phyloP scores from a whole-genome alignment of 768 basidiomycete species.

The Leccinellum luteum region DNA sequence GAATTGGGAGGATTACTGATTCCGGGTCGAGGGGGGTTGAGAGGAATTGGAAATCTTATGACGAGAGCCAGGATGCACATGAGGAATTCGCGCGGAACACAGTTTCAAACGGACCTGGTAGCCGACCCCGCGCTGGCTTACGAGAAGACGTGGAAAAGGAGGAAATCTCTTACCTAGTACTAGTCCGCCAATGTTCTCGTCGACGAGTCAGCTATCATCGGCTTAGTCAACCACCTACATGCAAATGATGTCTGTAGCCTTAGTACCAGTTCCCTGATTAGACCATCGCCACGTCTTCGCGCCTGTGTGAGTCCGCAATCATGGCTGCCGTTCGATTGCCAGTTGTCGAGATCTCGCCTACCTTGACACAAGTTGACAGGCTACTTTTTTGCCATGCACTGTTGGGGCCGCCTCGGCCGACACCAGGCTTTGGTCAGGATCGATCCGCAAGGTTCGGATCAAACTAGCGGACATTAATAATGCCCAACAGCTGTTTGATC shows the following conservation, averaged over 20 bases:
- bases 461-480: background rate
- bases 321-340: background rate
- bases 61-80: conserved; percentile 14
- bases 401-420: conserved; percentile 1
- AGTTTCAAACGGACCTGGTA: conserved; percentile 10
- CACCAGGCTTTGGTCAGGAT: background rate
- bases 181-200: background rate
- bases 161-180: conserved; percentile 10
- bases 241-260: too few relatives aligned
- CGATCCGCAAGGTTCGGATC: conserved; percentile 3
- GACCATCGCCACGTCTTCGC: conserved; percentile 10
- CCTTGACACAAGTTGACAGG: background rate
- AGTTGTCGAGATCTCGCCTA: background rate
- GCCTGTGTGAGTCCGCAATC: background rate
- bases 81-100: conserved; percentile 23
- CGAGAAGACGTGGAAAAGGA: conserved; percentile 8
- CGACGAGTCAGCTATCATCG: too few relatives aligned
- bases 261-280: background rate
- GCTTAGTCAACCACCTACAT: conserved; percentile 6
- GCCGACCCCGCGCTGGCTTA: conserved; percentile 5
- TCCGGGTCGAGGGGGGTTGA: conserved; percentile 9
- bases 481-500: background rate
- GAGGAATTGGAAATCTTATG: conserved; percentile 4
- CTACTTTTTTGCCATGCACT: background rate
- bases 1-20: conserved; percentile 16